Evolutionary conservation across 2,329 filamentous ascomycete species (phyloP).

Genomic region (Dactylonectria macrodidyma): DNA sequence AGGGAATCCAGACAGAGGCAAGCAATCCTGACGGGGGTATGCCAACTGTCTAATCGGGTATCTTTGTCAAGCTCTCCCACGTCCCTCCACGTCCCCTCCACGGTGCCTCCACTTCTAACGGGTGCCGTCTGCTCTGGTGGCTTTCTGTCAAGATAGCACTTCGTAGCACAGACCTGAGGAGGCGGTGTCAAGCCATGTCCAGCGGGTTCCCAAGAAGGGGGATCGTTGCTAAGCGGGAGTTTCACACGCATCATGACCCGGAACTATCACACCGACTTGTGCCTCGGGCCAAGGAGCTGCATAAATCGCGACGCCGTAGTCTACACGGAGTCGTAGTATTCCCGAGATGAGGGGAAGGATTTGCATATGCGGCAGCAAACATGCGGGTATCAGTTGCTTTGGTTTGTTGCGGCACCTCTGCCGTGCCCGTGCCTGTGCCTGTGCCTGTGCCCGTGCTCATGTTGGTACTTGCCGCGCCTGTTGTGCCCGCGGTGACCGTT

Average conservation of each 20-base stretch:
- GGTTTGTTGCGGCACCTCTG: not conserved
- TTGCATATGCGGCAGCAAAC: slow-evolving; percentile 26
- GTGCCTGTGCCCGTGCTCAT: slow-evolving; percentile 26
- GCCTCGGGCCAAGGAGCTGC: slow-evolving; percentile 40
- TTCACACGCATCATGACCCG: slow-evolving; percentile 42
- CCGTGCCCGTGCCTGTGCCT: slow-evolving; percentile 26
- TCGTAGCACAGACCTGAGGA: slow-evolving; percentile 27
- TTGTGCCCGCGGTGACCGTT: slow-evolving; percentile 38
- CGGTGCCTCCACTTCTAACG: slow-evolving; percentile 20
- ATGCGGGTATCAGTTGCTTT: slow-evolving; percentile 20
- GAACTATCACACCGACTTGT: slow-evolving; percentile 48
- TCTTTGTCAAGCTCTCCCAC: slow-evolving; percentile 22
- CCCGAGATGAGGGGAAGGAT: slow-evolving; percentile 33
- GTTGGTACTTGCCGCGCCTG: too few species aligned
- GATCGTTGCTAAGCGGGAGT: slow-evolving; percentile 40
- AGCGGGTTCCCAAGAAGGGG: slow-evolving; percentile 20
- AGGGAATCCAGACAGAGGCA: not conserved
- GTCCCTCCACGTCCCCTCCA: slow-evolving; percentile 2
- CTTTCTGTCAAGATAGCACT: slow-evolving; percentile 27
- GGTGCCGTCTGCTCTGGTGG: slow-evolving; percentile 25
- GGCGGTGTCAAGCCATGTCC: slow-evolving; percentile 21
- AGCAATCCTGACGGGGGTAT: slow-evolving; percentile 6
- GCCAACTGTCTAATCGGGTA: slow-evolving; percentile 14
- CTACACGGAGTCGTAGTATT: slow-evolving; percentile 35
- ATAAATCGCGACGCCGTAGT: slow-evolving; percentile 45